Evolutionary conservation across 2,329 filamentous ascomycete species (phyloP).

Genomic region (Lasiodiplodia citricola): DNA sequence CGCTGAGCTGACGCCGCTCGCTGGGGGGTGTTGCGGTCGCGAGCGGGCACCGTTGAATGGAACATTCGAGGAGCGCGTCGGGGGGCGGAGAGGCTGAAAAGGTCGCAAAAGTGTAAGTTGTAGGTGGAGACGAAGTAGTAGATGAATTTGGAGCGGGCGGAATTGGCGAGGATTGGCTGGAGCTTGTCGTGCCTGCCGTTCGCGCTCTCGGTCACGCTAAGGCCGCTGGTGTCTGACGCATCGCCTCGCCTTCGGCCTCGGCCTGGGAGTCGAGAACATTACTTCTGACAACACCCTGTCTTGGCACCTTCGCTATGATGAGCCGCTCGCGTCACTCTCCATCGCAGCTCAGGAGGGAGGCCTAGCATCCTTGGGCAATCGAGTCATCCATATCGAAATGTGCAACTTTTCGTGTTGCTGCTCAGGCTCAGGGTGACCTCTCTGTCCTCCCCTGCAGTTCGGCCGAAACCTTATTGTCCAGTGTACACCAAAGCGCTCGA

Average conservation of each 20-base stretch:
- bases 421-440: no score
- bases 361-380: no score
- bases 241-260: conserved; percentile 8
- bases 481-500: no score
- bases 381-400: no score
- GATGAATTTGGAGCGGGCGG: background rate
- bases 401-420: no score
- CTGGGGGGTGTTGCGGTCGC: background rate
- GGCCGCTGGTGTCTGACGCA: background rate
- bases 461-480: no score
- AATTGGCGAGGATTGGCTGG: background rate
- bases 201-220: background rate
- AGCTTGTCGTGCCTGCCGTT: conserved; percentile 3
- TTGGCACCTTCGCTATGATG: background rate
- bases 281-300: background rate
- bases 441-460: no score
- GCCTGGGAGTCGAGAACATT: background rate
- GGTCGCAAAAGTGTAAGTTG: background rate
- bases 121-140: background rate
- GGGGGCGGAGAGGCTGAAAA: no score
- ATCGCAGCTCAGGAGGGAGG: no score
- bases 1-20: background rate
- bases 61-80: no score
- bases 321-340: background rate
- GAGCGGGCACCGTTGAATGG: background rate